A percentile compares a stretch with the other conserved stretches of the same genome.
Evolutionary conservation across 495 filamentous ascomycete species (phyloP).

Genomic region (Elaphomyces granulatus): DNA sequence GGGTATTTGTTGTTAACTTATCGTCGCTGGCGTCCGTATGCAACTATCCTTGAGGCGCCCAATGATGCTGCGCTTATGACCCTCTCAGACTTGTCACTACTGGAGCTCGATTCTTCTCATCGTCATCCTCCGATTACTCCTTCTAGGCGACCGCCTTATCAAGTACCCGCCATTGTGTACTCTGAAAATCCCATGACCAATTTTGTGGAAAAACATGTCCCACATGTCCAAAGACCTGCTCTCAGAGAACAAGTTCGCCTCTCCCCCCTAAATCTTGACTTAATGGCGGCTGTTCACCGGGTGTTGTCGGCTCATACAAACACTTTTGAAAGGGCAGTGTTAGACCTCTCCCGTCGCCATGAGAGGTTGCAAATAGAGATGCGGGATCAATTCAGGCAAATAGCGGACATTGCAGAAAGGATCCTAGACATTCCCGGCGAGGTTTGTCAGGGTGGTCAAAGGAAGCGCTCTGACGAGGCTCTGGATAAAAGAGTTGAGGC

Average conservation of each 20-base stretch:
- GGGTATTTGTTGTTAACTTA: constrained; percentile 68
- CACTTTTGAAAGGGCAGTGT: constrained; percentile 53
- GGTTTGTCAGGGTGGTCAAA: constrained; percentile 34
- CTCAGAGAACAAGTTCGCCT: constrained; percentile 60
- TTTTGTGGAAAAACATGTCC: constrained; percentile 46
- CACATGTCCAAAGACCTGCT: constrained; percentile 42
- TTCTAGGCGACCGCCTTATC: constrained; percentile 50
- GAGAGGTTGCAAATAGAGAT: constrained; percentile 59
- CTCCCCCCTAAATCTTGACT: constrained; percentile 56
- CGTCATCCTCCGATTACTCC: constrained; percentile 14
- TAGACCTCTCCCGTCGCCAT: constrained; percentile 70
- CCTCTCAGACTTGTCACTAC: constrained; percentile 20
- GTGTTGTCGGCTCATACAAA: constrained; percentile 60
- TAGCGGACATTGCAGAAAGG: constrained; percentile 48
- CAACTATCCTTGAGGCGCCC: constrained; percentile 52
- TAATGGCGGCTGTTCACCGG: constrained; percentile 65
- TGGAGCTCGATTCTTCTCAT: constrained; percentile 13
- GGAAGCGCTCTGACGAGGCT: constrained; percentile 31
- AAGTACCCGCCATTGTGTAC: constrained; percentile 52
- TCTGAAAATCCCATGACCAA: constrained; percentile 40
- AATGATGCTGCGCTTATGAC: constrained; percentile 21
- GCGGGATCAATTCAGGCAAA: constrained; percentile 51
- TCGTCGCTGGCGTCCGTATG: constrained; percentile 45
- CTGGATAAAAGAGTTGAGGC: constrained; percentile 46
- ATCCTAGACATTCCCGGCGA: constrained; percentile 53